These are phyloP conservation scores for carrot (Daucus carota) DNA, from an alignment of 129 eudicot genomes.

Conservation along the genomic window DH1_v3.0 NC_030383.2:5827001-5827500, in stretches of 20 bases:
- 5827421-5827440: not conserved
- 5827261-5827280: not conserved
- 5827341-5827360: constrained; percentile 1
- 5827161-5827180: not conserved
- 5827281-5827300: not conserved
- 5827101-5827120: not conserved
- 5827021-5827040: not conserved
- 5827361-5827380: constrained; percentile 1
- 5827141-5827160: not conserved
- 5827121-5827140: not conserved
- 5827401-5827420: not conserved
- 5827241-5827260: not conserved
- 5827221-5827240: not conserved
- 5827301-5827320: constrained; percentile 1
- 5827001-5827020: not conserved
- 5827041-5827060: not conserved
- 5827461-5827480: not conserved
- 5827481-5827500: not conserved
- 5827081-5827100: not conserved
- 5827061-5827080: not conserved
- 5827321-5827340: not conserved
- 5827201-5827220: not conserved
- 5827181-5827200: not conserved
- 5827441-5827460: not conserved
- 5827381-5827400: not conserved